Evolutionary conservation across 257 asterid genomes (phyloP), one percentile per base, ranked within the genome.

Genomic region (Nicotiana knightiana): DNA sequence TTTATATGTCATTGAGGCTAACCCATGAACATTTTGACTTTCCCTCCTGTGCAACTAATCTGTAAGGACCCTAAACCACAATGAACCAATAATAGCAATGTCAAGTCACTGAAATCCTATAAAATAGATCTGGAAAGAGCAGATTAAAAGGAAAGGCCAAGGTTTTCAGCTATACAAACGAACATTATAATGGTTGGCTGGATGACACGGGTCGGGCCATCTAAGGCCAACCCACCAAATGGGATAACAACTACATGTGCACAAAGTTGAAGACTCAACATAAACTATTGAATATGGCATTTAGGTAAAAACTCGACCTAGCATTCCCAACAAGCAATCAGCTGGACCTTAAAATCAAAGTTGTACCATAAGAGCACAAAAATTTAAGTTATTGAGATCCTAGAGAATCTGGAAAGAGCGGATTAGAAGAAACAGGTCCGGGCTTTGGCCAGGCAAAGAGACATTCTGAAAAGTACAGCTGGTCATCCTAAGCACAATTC

Each of bases 31-130:
- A 92, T 85, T 93, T 94, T 24, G 99, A 91, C 85, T 93, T 96
- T 18, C 99, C 99, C 90, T 94, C 98, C 86, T 96, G 97, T 0
- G 97, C 98, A 79, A 96, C 98, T 90, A 94, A 88, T 85, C 98
- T 91, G 91, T 92, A 96, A 68, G 99, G 99, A 82, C 97, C 99
- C 99, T 96, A 86, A 81, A 85, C 43, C 75, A 75, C 68, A 83
- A 85, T 78, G 82, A 82, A 84, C 65, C 85, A 90, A 48, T 83
- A 46, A 84, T 8, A 51, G 63, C 8, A 48, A 46, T 2, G 43
- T 73, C 79, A 73, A 73, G 43, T 48, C 62, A 73, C 26, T 48
- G 62, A 75, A 51, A 51, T 26, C 24, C 26, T 15, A 51, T 75
- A 51, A 75, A 15, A 51, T 51, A 51, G 62, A 28, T 75, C 80